Percentiles rank a stretch among this genome's conserved stretches.
phyloP scores from a whole-genome alignment of 805 yeast genomes.

The Metschnikowia amazonensis region DNA sequence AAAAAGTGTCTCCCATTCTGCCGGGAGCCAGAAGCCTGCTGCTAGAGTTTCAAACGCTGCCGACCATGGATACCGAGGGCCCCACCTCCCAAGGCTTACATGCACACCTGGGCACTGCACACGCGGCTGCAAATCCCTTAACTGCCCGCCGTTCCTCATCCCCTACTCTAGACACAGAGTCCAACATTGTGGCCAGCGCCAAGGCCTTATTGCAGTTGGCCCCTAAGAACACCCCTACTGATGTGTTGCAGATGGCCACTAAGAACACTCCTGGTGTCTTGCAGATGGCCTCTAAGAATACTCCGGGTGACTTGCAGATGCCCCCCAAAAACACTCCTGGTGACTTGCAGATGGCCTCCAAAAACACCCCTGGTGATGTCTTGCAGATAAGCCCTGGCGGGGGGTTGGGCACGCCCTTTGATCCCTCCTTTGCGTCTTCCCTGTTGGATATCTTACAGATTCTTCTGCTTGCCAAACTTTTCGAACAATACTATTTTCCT shows the following conservation, averaged over 20 bases:
- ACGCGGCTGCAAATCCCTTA: background rate
- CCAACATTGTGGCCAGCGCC: slow-evolving; percentile 12
- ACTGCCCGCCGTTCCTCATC: background rate
- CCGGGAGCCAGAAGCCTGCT: background rate
- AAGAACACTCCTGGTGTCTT: too few relatives aligned
- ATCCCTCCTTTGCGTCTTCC: slow-evolving; percentile 75
- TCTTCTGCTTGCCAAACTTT: slow-evolving; percentile 26
- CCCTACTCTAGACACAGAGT: background rate
- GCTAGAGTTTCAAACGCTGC: background rate
- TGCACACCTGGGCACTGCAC: background rate
- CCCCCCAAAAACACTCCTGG: too few relatives aligned
- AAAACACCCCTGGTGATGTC: background rate
- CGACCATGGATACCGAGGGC: background rate
- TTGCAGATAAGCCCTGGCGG: background rate
- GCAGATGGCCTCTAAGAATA: too few relatives aligned
- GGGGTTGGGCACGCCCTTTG: slow-evolving; percentile 60
- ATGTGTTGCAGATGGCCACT: too few relatives aligned
- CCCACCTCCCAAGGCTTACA: background rate
- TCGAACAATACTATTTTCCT: slow-evolving; percentile 18
- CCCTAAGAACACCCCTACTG: too few relatives aligned
- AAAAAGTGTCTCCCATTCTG: background rate
- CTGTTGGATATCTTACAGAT: slow-evolving; percentile 41
- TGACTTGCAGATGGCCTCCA: slow-evolving; percentile 12
- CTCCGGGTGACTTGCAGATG: too few relatives aligned
- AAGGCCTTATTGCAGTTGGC: too few relatives aligned